A percentile compares a stretch with the other conserved stretches of the same genome.
Conservation (phyloP, 1,139 yeast genomes). For the Maudiozyma humilis region DNA sequence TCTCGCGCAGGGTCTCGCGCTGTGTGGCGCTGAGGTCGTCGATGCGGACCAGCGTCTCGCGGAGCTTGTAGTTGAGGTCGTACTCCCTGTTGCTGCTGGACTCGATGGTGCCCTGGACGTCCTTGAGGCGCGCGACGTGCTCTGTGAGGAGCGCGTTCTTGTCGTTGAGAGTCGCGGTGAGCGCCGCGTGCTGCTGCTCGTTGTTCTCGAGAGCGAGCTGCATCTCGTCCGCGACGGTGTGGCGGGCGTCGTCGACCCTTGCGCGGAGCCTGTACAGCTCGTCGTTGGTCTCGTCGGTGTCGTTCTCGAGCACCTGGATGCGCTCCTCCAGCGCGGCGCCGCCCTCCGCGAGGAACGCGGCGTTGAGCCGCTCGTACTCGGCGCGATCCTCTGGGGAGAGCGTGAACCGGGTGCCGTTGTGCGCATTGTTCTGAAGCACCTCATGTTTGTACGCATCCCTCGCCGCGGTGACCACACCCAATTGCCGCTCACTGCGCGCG, state of each 20-base stretch:
- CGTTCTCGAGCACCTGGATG: constrained; percentile 38
- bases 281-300: constrained; percentile 37
- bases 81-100: constrained; percentile 36
- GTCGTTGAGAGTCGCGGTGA: constrained; percentile 36
- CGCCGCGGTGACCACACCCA: constrained; percentile 41
- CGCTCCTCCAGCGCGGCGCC: constrained; percentile 54
- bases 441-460: constrained; percentile 40
- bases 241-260: constrained; percentile 36
- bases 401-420: constrained; percentile 5
- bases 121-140: constrained; percentile 35
- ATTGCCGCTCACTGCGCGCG: constrained; percentile 39
- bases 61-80: constrained; percentile 50
- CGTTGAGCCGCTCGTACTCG: constrained; percentile 56
- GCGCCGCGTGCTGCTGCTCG: constrained; percentile 34
- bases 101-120: constrained; percentile 29
- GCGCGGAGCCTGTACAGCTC: constrained; percentile 36
- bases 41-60: constrained; percentile 51
- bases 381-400: constrained; percentile 46
- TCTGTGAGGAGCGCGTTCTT: constrained; percentile 39
- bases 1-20: constrained; percentile 67
- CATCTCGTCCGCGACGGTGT: constrained; percentile 35
- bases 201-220: constrained; percentile 36
- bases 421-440: constrained; percentile 27
- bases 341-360: constrained; percentile 46
- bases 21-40: constrained; percentile 69